phyloP scores from a whole-genome alignment of 192 early-diverging fungal species.

The Coemansia guatemalensis region DNA sequence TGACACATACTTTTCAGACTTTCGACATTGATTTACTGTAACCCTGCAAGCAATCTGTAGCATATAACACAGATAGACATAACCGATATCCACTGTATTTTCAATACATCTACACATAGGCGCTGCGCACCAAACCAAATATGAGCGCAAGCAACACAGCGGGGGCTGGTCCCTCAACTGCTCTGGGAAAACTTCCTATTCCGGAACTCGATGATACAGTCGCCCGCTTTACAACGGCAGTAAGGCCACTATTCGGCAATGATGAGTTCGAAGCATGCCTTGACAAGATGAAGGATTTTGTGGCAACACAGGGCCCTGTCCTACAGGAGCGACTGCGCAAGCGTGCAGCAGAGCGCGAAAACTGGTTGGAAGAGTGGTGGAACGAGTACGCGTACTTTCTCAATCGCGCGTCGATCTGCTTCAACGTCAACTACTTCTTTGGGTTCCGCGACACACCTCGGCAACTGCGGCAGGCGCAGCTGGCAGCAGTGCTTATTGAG shows the following conservation, averaged over 20 bases:
- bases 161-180: conserved; percentile 1
- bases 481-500: conserved; percentile 66
- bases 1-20: background rate
- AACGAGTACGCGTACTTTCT: conserved; percentile 56
- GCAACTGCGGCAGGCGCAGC: conserved; percentile 36
- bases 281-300: conserved; percentile 54
- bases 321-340: conserved; percentile 53
- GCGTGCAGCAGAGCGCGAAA: conserved; percentile 31
- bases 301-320: conserved; percentile 41
- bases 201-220: conserved; percentile 59
- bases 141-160: conserved; percentile 5
- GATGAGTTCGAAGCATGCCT: conserved; percentile 54
- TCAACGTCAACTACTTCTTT: conserved; percentile 55
- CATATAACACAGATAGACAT: background rate
- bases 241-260: conserved; percentile 51
- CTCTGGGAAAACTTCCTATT: conserved; percentile 55
- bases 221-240: conserved; percentile 51
- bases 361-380: conserved; percentile 58
- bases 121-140: conserved; percentile 15
- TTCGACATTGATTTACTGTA: background rate
- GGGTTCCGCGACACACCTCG: conserved; percentile 50
- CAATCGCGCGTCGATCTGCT: conserved; percentile 54
- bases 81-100: background rate
- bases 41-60: background rate
- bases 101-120: background rate